Percentiles rank a stretch among this genome's conserved stretches.
Conservation (phyloP, 192 early-diverging fungal species). For the Backusella macrospora region DNA sequence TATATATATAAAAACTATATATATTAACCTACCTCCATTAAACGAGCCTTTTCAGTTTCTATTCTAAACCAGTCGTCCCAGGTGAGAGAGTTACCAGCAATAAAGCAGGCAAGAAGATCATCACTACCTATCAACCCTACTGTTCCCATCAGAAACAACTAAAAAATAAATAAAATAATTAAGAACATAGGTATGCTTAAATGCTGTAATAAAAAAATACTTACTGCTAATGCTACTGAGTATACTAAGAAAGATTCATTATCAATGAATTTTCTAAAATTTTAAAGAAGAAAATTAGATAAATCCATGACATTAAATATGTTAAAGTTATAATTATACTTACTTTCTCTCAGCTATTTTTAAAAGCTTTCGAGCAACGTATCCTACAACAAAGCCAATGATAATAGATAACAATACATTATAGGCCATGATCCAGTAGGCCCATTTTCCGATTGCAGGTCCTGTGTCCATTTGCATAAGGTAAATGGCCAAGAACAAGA, state of each 20-base stretch:
- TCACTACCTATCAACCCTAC: slow-evolving; percentile 76
- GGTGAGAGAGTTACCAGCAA: slow-evolving; percentile 77
- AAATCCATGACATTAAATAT: background rate
- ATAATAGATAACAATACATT: slow-evolving; percentile 71
- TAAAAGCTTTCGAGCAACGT: slow-evolving; percentile 63
- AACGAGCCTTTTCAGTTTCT: slow-evolving; percentile 71
- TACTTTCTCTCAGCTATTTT: slow-evolving; percentile 62
- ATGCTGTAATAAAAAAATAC: background rate
- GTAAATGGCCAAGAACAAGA: slow-evolving; percentile 75
- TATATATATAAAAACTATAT: background rate
- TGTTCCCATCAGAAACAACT: slow-evolving; percentile 66
- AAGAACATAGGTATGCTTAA: background rate
- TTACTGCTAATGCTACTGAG: slow-evolving; percentile 73
- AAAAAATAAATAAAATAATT: background rate
- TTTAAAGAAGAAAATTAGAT: background rate
- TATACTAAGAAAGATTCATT: slow-evolving; percentile 85
- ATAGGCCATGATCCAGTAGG: slow-evolving; percentile 69
- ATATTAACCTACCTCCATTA: slow-evolving; percentile 65
- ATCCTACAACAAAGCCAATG: slow-evolving; percentile 76
- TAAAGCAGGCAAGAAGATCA: slow-evolving; percentile 77
- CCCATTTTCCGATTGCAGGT: slow-evolving; percentile 72
- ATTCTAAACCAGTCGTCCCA: slow-evolving; percentile 93
- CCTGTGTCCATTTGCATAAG: slow-evolving; percentile 59
- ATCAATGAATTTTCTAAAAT: slow-evolving; percentile 74
- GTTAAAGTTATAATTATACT: slow-evolving; percentile 12